A percentile compares a stretch with the other conserved stretches of the same genome.
Evolutionary conservation across 495 filamentous ascomycete genomes (phyloP).

Genomic region (Penicillium antarcticum): DNA sequence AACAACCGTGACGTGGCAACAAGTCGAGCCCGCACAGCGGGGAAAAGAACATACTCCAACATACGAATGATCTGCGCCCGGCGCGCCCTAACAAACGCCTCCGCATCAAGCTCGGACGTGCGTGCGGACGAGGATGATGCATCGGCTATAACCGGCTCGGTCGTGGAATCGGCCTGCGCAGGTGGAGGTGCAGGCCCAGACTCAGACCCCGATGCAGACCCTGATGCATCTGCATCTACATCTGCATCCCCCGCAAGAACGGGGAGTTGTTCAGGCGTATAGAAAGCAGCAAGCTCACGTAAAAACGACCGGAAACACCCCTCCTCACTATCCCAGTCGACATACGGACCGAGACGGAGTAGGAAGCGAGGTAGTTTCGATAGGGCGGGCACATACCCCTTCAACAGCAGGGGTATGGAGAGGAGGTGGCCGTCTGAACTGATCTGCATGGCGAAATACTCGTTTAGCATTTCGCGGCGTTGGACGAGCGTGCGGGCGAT

Average conservation of each 20-base stretch:
- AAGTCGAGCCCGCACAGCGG: constrained; percentile 76
- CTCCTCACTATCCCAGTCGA: constrained; percentile 83
- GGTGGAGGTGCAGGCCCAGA: too few species aligned
- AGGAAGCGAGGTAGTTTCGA: constrained; percentile 88
- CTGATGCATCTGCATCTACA: too few species aligned
- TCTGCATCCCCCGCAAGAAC: constrained; percentile 34
- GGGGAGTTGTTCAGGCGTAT: constrained; percentile 83
- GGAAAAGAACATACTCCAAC: constrained; percentile 85
- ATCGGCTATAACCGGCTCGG: constrained; percentile 8
- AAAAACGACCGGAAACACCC: constrained; percentile 84
- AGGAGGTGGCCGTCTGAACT: constrained; percentile 72
- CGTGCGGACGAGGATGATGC: background rate
- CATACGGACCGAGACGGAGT: constrained; percentile 80
- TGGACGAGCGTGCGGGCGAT: constrained; percentile 64
- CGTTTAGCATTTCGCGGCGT: constrained; percentile 78
- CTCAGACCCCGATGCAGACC: too few species aligned
- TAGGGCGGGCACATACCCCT: constrained; percentile 81
- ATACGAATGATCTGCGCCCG: constrained; percentile 63
- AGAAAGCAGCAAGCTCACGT: constrained; percentile 84
- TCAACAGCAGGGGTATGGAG: constrained; percentile 79
- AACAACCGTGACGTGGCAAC: constrained; percentile 80
- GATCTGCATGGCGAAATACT: constrained; percentile 90
- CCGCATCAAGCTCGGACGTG: constrained; percentile 23
- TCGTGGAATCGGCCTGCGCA: background rate
- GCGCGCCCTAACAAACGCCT: constrained; percentile 54